Conservation (phyloP, 306 rosid species). For the Sicyos baderoa region DNA sequence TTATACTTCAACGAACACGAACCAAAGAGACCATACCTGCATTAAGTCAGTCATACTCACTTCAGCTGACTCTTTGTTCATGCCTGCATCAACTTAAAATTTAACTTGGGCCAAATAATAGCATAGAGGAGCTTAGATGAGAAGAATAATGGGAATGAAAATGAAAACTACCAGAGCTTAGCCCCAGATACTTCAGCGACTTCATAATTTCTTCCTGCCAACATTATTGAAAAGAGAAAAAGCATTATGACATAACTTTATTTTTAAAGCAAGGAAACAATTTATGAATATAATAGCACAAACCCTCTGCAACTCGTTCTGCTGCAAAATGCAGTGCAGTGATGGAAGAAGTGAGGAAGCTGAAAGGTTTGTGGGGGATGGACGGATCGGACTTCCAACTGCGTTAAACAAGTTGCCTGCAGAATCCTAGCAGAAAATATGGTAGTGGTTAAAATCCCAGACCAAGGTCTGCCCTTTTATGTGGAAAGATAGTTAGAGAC, state of each 20-base stretch:
- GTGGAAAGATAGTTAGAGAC: background rate
- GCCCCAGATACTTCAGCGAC: constrained; percentile 71
- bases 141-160: constrained; percentile 19
- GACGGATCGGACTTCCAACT: constrained; percentile 41
- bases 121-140: constrained; percentile 5
- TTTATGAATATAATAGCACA: constrained; percentile 16
- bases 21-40: constrained; percentile 40
- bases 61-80: constrained; percentile 48
- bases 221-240: constrained; percentile 21
- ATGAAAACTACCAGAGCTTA: constrained; percentile 52
- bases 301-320: constrained; percentile 72
- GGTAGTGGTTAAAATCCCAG: constrained; percentile 45
- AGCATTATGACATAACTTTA: constrained; percentile 18
- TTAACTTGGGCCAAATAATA: constrained; percentile 25
- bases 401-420: constrained; percentile 36
- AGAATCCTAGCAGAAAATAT: constrained; percentile 51
- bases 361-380: constrained; percentile 34
- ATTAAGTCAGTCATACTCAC: constrained; percentile 38
- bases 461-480: constrained; percentile 29
- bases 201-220: constrained; percentile 72
- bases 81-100: constrained; percentile 37
- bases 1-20: background rate
- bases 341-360: constrained; percentile 49
- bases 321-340: constrained; percentile 68
- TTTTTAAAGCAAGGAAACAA: background rate